A percentile compares a stretch with the other conserved stretches of the same genome.
These are phyloP conservation scores for Myxozyma neglecta DNA, from an alignment of 805 yeast genomes.

Conservation along the genomic window DNA sequence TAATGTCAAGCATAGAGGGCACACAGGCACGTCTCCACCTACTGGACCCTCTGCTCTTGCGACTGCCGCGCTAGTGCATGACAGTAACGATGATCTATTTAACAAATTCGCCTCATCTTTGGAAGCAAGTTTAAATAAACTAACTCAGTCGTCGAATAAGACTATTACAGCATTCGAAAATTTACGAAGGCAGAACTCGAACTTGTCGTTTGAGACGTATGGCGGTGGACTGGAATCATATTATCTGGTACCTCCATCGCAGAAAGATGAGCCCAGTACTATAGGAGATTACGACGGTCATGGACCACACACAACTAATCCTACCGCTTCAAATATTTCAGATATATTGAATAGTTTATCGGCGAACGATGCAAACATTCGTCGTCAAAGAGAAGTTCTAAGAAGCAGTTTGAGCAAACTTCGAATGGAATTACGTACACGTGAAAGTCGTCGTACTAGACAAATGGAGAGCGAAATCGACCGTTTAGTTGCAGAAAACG, in stretches of 20 bases:
- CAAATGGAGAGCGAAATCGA: constrained; percentile 46
- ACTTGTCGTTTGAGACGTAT: not conserved
- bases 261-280: not conserved
- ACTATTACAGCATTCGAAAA: constrained; percentile 30
- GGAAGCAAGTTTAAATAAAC: constrained; percentile 29
- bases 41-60: constrained; percentile 2
- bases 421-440: constrained; percentile 43
- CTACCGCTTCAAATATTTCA: not conserved
- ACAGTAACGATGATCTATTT: constrained; percentile 34
- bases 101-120: constrained; percentile 29
- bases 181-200: constrained; percentile 8
- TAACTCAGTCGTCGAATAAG: constrained; percentile 24
- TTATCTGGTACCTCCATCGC: constrained; percentile 39
- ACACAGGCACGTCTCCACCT: not conserved
- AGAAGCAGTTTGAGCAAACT: constrained; percentile 39
- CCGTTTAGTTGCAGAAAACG: constrained; percentile 44
- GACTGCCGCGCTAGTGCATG: constrained; percentile 4
- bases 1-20: constrained; percentile 8
- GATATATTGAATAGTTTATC: constrained; percentile 16
- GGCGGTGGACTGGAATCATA: constrained; percentile 29
- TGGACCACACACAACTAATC: not conserved
- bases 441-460: constrained; percentile 41
- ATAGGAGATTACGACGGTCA: not conserved
- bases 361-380: constrained; percentile 37
- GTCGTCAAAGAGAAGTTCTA: constrained; percentile 38